Evolutionary conservation across 768 basidiomycete species (phyloP).

Genomic region (Calocybe cyanea): DNA sequence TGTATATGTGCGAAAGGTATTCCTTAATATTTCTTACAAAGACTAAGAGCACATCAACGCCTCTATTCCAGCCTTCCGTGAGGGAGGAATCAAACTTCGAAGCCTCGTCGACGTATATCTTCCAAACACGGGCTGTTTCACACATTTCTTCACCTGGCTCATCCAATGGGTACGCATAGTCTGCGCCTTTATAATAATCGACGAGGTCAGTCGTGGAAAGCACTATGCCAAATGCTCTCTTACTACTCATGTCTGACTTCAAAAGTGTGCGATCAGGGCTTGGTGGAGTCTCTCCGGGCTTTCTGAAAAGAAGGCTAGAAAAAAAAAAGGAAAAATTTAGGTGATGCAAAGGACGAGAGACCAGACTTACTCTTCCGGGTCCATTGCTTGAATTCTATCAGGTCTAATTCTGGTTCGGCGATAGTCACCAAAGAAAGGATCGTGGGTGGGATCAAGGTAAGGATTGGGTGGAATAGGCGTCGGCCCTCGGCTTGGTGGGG

Average conservation of each 20-base stretch:
- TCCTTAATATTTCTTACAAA: constrained; percentile 43
- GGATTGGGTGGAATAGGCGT: constrained; percentile 10
- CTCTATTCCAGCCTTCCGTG: constrained; percentile 37
- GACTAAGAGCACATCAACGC: constrained; percentile 40
- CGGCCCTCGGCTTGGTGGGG: constrained; percentile 8
- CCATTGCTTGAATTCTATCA: constrained; percentile 1
- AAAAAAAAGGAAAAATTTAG: neutral
- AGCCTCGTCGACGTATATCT: constrained; percentile 40
- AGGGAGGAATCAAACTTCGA: constrained; percentile 28
- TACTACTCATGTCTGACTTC: neutral
- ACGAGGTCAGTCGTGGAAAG: neutral
- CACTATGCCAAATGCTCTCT: too few relatives aligned
- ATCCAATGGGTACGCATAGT: constrained; percentile 13
- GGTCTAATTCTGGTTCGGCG: constrained; percentile 9
- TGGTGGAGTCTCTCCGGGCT: neutral
- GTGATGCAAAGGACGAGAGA: neutral
- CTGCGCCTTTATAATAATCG: neutral
- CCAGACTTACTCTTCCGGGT: constrained; percentile 8
- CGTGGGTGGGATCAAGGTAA: constrained; percentile 4
- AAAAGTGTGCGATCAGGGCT: neutral
- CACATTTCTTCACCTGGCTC: constrained; percentile 31
- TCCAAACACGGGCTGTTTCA: constrained; percentile 35
- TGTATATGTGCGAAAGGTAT: neutral
- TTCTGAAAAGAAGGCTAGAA: neutral
- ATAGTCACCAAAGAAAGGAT: neutral